Base-by-base conservation (phyloP, 2,329 filamentous ascomycete genomes). In the Cladosporium cucumerinum region DNA sequence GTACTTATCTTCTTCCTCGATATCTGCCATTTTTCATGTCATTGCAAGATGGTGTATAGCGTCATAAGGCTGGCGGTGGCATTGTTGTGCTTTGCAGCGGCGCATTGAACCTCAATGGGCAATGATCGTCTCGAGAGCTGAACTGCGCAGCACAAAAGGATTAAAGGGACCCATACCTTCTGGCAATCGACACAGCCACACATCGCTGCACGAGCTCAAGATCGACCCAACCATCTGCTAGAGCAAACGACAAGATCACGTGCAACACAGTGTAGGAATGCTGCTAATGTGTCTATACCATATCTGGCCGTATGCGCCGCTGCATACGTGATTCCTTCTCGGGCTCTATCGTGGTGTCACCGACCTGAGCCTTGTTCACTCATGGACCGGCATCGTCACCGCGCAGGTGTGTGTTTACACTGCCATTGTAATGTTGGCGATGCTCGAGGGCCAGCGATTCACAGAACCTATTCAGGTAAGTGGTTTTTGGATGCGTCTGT, bases 161-260 rank as follows among this genome's bases (percentile, higher is more conserved):
- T 6, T 2, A 18, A 21, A n/a, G 12, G 3, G 28, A 21, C 51
- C 16, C 51, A 55, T 18, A 55, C 26, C 30, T 30, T 30, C 10
- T n/a, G n/a, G 28, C 28, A 57, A 57, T 36, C 52, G 52, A 57
- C 52, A 57, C 54, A 57, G 54, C 54, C 54, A 34, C 54, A 23
- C 16, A 32, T 32, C 51, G 26, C 51, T 11, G 23, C 51, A 30
- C 51, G 5, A 28, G 4, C 26, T 54, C 26, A 10, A 11, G 51
- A 54, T 54, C 51, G 51, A 32, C 8, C 14, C 25, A 28, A 46
- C 8, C 39, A 46, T 18, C 34, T 18, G 14, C 16, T 16, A 39
- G 7, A n/a, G 18, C 21, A 10, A 16, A 8, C 36, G 36, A 43
- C 16, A 43, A n/a, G 6, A 21, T 21, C 39, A 46, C 39, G 39